Evolutionary conservation across 805 yeast genomes (phyloP).

Genomic region (Blastobotrys mokoenaii): DNA sequence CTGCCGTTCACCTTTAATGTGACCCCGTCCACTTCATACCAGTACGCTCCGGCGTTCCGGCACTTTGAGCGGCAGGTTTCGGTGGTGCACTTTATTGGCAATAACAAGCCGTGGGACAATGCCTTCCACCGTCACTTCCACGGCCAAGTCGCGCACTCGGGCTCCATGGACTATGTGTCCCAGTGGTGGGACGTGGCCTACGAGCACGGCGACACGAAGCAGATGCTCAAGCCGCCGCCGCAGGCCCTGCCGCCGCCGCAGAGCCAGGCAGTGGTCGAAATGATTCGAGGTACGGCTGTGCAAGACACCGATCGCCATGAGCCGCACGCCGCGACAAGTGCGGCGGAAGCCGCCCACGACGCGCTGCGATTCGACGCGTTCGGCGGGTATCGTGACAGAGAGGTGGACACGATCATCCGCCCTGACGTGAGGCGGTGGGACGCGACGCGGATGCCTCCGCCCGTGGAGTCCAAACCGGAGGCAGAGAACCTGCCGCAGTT

Average conservation of each 20-base stretch:
- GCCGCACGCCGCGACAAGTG: no score
- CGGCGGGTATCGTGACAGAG: conserved; percentile 1
- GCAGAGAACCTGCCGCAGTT: conserved; percentile 16
- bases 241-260: neutral
- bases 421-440: conserved; percentile 22
- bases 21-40: conserved; percentile 56
- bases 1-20: conserved; percentile 81
- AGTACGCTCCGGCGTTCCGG: conserved; percentile 61
- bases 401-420: conserved; percentile 5
- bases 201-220: neutral
- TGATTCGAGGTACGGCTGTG: no score
- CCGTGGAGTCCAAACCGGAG: conserved; percentile 19
- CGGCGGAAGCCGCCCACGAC: no score
- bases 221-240: neutral
- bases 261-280: neutral
- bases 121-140: neutral
- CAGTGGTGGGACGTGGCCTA: conserved; percentile 16
- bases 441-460: conserved; percentile 21
- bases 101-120: conserved; percentile 31
- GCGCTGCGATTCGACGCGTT: conserved; percentile 2
- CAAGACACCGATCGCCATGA: no score
- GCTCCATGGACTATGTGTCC: conserved; percentile 8
- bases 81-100: conserved; percentile 33
- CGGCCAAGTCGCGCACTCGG: neutral
- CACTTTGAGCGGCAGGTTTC: conserved; percentile 40